phyloP scores from a whole-genome alignment of 2,329 filamentous ascomycete genomes.

The Tetracladium maxilliforme region DNA sequence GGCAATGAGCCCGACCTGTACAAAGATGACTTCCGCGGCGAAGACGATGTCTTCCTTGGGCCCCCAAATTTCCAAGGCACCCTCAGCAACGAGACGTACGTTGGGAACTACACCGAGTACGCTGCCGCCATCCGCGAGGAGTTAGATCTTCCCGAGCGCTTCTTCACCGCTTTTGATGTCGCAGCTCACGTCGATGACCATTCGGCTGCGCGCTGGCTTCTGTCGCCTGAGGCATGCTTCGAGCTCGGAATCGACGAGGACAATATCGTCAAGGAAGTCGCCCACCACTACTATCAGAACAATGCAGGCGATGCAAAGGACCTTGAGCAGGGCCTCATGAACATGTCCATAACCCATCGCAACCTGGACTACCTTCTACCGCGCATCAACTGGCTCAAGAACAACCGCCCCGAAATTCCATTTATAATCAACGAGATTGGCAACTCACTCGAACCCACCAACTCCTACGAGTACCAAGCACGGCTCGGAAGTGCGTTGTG shows the following conservation, averaged over 20 bases:
- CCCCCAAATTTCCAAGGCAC: conserved; percentile 18
- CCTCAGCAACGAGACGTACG: conserved; percentile 17
- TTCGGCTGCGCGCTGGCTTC: conserved; percentile 9
- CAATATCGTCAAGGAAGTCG: conserved; percentile 16
- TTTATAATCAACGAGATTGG: too few species aligned
- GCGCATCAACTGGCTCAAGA: conserved; percentile 16
- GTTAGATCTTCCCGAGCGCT: conserved; percentile 12
- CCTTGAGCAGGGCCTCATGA: conserved; percentile 15
- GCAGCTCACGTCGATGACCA: conserved; percentile 11
- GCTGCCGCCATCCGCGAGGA: conserved; percentile 13
- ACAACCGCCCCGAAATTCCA: conserved; percentile 14
- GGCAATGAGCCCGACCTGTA: conserved; percentile 21
- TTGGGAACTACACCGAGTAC: conserved; percentile 19
- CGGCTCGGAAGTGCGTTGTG: too few species aligned
- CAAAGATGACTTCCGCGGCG: conserved; percentile 10
- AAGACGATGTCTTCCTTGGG: conserved; percentile 11
- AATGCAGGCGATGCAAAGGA: conserved; percentile 13
- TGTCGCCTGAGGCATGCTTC: conserved; percentile 15
- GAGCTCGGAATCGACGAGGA: conserved; percentile 16
- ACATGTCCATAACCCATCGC: conserved; percentile 11
- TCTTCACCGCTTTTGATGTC: conserved; percentile 20
- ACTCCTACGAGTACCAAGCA: too few species aligned
- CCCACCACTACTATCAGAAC: conserved; percentile 22
- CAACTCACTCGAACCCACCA: too few species aligned
- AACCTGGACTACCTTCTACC: conserved; percentile 14